Evolutionary conservation across 148 eudicot genomes (phyloP), one percentile per base, ranked within the genome.

Genomic region (Talinum fruticosum): DNA sequence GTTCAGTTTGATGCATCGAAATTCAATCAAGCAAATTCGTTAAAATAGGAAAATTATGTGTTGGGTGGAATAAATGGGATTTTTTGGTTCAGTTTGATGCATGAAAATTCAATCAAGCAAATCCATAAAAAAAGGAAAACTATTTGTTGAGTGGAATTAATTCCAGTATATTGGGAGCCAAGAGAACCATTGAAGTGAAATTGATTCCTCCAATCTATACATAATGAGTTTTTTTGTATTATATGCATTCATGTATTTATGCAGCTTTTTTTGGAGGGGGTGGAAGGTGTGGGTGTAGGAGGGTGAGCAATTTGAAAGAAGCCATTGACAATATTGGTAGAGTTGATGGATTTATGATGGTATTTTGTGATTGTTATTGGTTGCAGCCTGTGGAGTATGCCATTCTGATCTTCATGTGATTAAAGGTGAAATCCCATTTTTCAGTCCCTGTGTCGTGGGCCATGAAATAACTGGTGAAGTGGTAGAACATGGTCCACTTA

Each of bases 401-500:
- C 99, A 96, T 83, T 96, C 99, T 49, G 99, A 96, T 80, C 94
- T 96, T 41, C 99, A 96, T 75, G 99, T 96, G 59, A 84, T 96
- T 21, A 96, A 96, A 86, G 99, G 99, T 76, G 99, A 96, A 82
- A 83, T 96, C 81, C 98, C 95, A 16, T 96, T 96, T 83, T 75
- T 97, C 59, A 96, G 91, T 80, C 99, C 99, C 75, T 96, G 99
- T 85, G 92, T 90, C 49, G 66, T 96, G 53, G 99, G 99, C 71
- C 99, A 96, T 77, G 99, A 96, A 89, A 96, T 96, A 51, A 96
- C 99, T 5, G 99, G 99, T 74, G 99, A 96, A 86, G 97, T 96
- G 69, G 92, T 96, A 54, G 98, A 93, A 83, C 97, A 88, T 84
- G 99, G 99, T 71, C 93, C 93, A 36, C 91, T 89, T 36, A 89